Conservation (phyloP, 257 asterid species). For the Solanum pimpinellifolium region DNA sequence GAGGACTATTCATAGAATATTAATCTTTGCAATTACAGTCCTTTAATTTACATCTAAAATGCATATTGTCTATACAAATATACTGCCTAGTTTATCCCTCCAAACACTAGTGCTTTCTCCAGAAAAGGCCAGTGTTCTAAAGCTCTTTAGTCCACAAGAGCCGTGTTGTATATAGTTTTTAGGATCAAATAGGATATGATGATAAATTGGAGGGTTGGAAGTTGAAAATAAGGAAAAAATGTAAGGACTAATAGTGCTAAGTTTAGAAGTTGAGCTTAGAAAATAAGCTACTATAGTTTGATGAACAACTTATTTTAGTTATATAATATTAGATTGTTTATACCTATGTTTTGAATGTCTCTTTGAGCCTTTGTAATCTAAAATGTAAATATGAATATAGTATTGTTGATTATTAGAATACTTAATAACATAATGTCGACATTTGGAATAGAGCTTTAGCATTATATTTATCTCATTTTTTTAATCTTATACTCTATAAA, state of each 20-base stretch:
- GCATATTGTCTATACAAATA: not conserved
- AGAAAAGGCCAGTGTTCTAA: not conserved
- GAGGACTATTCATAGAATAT: constrained; percentile 5
- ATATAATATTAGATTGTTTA: not conserved
- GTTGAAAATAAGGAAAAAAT: constrained; percentile 28
- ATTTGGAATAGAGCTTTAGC: not conserved
- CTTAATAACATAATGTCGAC: not conserved
- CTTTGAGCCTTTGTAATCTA: not conserved
- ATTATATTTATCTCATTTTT: not conserved
- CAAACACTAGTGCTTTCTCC: not conserved
- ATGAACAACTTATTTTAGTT: not conserved
- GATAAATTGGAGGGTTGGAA: constrained; percentile 4
- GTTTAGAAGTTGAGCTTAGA: not conserved
- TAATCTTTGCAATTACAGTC: not conserved
- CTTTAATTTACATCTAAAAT: not conserved
- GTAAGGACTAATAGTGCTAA: not conserved
- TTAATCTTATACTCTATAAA: not conserved
- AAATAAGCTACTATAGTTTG: constrained; percentile 1
- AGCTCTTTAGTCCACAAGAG: not conserved
- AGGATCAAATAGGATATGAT: not conserved
- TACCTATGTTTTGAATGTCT: not conserved
- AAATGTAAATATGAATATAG: not conserved
- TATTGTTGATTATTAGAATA: not conserved
- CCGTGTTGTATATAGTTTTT: not conserved
- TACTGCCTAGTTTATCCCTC: not conserved